phyloP scores from a whole-genome alignment of 805 yeast genomes.

The Ogataea ganodermae region DNA sequence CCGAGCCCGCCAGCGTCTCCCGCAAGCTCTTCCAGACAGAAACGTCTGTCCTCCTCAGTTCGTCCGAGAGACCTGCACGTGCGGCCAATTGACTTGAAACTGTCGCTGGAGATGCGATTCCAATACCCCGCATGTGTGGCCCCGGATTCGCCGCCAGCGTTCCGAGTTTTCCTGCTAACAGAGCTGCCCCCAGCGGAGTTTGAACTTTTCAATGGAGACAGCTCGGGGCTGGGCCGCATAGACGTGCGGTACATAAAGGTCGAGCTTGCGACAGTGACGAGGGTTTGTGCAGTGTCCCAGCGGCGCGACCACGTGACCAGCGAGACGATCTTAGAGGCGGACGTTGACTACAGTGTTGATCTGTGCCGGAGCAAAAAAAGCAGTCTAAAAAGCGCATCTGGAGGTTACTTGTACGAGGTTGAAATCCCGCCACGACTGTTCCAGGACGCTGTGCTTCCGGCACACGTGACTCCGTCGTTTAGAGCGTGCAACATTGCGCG shows the following conservation, averaged over 20 bases:
- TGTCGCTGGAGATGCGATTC: slow-evolving; percentile 51
- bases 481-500: slow-evolving; percentile 56
- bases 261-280: slow-evolving; percentile 32
- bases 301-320: slow-evolving; percentile 14
- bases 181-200: slow-evolving; percentile 25
- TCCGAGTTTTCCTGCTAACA: slow-evolving; percentile 27
- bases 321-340: slow-evolving; percentile 24
- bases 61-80: slow-evolving; percentile 27
- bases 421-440: slow-evolving; percentile 45
- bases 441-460: slow-evolving; percentile 47
- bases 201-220: slow-evolving; percentile 40
- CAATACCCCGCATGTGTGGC: slow-evolving; percentile 48
- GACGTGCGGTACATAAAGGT: slow-evolving; percentile 44
- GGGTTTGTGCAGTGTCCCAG: slow-evolving; percentile 30
- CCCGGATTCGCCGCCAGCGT: slow-evolving; percentile 40
- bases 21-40: slow-evolving; percentile 12
- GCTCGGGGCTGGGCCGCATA: slow-evolving; percentile 49
- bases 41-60: slow-evolving; percentile 8
- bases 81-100: slow-evolving; percentile 39
- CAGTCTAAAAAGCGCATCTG: slow-evolving; percentile 19
- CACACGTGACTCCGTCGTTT: slow-evolving; percentile 54
- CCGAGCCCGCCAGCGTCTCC: slow-evolving; percentile 16
- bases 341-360: slow-evolving; percentile 38
- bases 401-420: slow-evolving; percentile 38
- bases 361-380: slow-evolving; percentile 37